phyloP scores from a whole-genome alignment of 129 eudicot species.

The Mikania micrantha region DNA sequence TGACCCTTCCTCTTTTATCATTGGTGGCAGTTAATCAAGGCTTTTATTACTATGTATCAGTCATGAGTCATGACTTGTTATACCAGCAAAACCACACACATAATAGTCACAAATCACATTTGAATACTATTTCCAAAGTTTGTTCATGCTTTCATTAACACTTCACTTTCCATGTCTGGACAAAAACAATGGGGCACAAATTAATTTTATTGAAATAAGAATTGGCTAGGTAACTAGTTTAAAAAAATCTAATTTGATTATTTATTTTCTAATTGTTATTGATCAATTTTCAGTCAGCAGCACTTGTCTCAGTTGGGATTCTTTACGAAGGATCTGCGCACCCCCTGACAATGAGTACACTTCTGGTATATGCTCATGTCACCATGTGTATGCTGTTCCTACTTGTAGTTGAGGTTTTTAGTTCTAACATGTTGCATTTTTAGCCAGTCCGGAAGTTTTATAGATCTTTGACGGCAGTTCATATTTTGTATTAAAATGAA shows the following conservation, averaged over 20 bases:
- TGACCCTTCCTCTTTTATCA: background rate
- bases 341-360: conserved; percentile 86
- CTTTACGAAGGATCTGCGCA: conserved; percentile 94
- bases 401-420: background rate
- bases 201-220: background rate
- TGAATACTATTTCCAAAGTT: background rate
- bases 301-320: conserved; percentile 92
- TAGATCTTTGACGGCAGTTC: background rate
- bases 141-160: background rate
- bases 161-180: background rate
- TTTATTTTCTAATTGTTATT: conserved; percentile 14
- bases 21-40: conserved; percentile 6
- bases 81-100: background rate
- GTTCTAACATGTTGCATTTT: background rate
- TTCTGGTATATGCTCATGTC: conserved; percentile 51
- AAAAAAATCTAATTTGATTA: background rate
- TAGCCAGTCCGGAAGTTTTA: background rate
- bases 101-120: background rate
- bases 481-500: background rate
- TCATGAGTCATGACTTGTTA: background rate
- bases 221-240: background rate
- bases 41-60: background rate
- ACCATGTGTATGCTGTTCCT: background rate
- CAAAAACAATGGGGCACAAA: background rate
- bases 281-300: conserved; percentile 72